Evolutionary conservation across 768 basidiomycete species (phyloP).

Genomic region (Russula dissimulans): DNA sequence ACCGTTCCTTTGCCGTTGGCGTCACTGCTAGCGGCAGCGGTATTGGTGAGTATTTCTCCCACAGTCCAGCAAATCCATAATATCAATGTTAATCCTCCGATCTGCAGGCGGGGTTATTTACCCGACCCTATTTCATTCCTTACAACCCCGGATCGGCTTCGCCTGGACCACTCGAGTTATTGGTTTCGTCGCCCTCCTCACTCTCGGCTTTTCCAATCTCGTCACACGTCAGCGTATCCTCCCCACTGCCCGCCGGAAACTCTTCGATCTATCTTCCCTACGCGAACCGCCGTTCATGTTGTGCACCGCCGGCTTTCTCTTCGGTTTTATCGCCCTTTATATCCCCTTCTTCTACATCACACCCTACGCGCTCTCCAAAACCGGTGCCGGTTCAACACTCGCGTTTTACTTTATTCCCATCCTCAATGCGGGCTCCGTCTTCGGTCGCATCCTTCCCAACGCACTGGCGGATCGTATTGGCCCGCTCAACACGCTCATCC

Average conservation of each 20-base stretch:
- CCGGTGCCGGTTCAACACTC: conserved; percentile 14
- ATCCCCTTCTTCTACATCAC: conserved; percentile 25
- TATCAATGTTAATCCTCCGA: neutral
- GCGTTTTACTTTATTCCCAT: conserved; percentile 27
- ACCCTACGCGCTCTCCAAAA: conserved; percentile 19
- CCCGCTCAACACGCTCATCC: conserved; percentile 24
- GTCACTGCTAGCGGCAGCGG: conserved; percentile 33
- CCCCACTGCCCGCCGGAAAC: conserved; percentile 16
- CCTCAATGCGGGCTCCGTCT: conserved; percentile 25
- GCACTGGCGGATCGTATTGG: conserved; percentile 26
- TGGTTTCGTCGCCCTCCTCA: conserved; percentile 21
- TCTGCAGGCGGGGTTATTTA: conserved; percentile 21
- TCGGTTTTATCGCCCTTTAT: conserved; percentile 17
- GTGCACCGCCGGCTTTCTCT: conserved; percentile 20
- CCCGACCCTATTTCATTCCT: conserved; percentile 25
- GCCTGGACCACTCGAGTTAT: conserved; percentile 24
- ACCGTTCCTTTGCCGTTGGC: conserved; percentile 37
- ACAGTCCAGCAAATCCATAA: neutral
- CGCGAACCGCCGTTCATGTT: conserved; percentile 22
- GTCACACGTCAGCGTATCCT: conserved; percentile 19
- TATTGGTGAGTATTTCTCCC: conserved; percentile 14
- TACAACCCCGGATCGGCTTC: conserved; percentile 23
- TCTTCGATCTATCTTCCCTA: conserved; percentile 15
- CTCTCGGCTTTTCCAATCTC: conserved; percentile 20
- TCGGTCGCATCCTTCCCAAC: conserved; percentile 26